Evolutionary conservation across 2,329 filamentous ascomycete species (phyloP).

Genomic region (Penicillium sp.): DNA sequence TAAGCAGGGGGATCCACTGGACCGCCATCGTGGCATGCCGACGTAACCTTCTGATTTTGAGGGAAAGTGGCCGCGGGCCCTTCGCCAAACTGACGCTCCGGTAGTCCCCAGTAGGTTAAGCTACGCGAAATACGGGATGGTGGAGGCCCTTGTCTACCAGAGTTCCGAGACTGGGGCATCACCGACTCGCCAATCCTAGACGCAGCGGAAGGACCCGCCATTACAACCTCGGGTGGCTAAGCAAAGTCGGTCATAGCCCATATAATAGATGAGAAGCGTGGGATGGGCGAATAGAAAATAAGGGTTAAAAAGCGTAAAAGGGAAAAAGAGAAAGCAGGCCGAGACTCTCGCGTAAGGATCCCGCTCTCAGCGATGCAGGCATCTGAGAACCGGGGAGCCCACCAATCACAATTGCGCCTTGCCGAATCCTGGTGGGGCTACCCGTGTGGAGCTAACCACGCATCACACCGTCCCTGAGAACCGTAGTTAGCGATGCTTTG

Average conservation of each 20-base stretch:
- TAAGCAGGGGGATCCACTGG: slow-evolving; percentile 4
- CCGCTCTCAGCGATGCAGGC: slow-evolving; percentile 36
- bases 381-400: slow-evolving; percentile 20
- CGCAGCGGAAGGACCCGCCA: background rate
- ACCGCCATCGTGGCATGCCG: slow-evolving; percentile 12
- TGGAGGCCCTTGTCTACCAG: slow-evolving; percentile 1
- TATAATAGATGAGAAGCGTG: background rate
- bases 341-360: slow-evolving; percentile 37
- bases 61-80: slow-evolving; percentile 9
- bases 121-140: slow-evolving; percentile 21
- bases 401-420: slow-evolving; percentile 37
- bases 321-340: background rate
- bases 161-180: background rate
- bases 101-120: slow-evolving; percentile 17
- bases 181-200: background rate
- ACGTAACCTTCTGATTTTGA: slow-evolving; percentile 4
- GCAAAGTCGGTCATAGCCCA: background rate
- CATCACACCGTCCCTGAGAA: background rate
- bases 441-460: background rate
- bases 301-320: background rate
- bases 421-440: slow-evolving; percentile 27
- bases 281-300: background rate
- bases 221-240: background rate
- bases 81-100: slow-evolving; percentile 5
- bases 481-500: slow-evolving; percentile 33